These are phyloP conservation scores for Verticillium klebahnii DNA, from an alignment of 2,329 filamentous ascomycete genomes.

Conservation along the genomic window DNA sequence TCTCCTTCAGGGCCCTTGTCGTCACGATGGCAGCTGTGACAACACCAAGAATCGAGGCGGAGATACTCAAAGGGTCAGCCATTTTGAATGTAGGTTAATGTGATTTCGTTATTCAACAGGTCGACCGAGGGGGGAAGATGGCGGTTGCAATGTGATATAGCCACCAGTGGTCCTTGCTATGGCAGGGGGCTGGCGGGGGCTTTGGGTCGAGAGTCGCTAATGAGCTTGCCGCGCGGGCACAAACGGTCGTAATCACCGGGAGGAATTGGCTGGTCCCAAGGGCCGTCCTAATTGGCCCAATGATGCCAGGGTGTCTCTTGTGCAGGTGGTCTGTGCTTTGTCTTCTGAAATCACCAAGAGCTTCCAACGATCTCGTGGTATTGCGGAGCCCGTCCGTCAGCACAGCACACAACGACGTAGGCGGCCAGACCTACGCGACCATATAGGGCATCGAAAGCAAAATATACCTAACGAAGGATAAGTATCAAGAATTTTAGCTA, in stretches of 20 bases:
- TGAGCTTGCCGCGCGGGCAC: not conserved
- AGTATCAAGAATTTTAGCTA: not conserved
- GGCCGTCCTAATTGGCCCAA: not conserved
- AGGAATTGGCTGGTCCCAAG: not conserved
- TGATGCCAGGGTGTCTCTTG: not conserved
- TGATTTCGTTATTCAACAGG: not conserved
- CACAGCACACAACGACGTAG: not conserved
- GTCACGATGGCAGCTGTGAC: slow-evolving; percentile 27
- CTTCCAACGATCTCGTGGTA: not conserved
- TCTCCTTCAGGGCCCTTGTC: slow-evolving; percentile 24
- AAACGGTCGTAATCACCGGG: not conserved
- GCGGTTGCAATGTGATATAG: not conserved
- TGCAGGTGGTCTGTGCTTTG: not conserved
- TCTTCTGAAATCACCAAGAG: not conserved
- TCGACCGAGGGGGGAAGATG: not conserved
- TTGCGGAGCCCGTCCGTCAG: not conserved
- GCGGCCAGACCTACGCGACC: not conserved
- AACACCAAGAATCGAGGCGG: slow-evolving; percentile 24
- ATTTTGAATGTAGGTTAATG: not conserved
- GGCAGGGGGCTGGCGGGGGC: not conserved
- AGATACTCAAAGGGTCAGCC: slow-evolving; percentile 27
- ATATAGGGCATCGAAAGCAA: not conserved
- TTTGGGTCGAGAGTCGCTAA: not conserved
- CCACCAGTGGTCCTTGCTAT: not conserved
- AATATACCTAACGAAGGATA: not conserved